These are phyloP conservation scores for Microascus cirrosus DNA, from an alignment of 2,329 filamentous ascomycete species.

Conservation along the genomic window DNA sequence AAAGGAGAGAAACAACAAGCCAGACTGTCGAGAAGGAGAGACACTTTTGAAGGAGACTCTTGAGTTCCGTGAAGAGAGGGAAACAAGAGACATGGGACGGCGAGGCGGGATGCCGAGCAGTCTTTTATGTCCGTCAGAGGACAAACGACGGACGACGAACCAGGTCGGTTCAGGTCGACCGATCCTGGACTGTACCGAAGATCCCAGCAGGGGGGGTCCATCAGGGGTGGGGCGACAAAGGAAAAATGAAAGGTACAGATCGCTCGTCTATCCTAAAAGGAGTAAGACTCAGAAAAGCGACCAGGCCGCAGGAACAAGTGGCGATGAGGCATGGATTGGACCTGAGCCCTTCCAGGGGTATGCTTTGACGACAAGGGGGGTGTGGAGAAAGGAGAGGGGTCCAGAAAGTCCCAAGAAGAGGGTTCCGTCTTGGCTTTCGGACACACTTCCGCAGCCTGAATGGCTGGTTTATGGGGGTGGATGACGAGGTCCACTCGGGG, in stretches of 20 bases:
- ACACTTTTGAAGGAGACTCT: neutral
- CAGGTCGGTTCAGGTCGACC: neutral
- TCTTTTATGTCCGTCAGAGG: conserved; percentile 6
- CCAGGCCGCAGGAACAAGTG: conserved; percentile 16
- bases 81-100: neutral
- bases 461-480: neutral
- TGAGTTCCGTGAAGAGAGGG: conserved; percentile 4
- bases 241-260: neutral
- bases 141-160: conserved; percentile 5
- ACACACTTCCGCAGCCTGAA: neutral
- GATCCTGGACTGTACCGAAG: neutral
- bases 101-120: neutral
- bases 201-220: neutral
- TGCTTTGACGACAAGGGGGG: neutral
- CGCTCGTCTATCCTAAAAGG: conserved; percentile 9
- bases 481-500: neutral
- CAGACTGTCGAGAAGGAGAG: conserved; percentile 5
- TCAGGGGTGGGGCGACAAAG: neutral
- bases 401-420: neutral
- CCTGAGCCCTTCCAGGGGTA: neutral
- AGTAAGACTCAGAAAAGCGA: conserved; percentile 9
- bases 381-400: neutral
- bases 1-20: conserved; percentile 1
- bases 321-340: conserved; percentile 3
- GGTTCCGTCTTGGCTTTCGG: neutral